These are phyloP conservation scores for Ogataea corticis DNA, from an alignment of 805 yeast species.

Conservation along the genomic window DNA sequence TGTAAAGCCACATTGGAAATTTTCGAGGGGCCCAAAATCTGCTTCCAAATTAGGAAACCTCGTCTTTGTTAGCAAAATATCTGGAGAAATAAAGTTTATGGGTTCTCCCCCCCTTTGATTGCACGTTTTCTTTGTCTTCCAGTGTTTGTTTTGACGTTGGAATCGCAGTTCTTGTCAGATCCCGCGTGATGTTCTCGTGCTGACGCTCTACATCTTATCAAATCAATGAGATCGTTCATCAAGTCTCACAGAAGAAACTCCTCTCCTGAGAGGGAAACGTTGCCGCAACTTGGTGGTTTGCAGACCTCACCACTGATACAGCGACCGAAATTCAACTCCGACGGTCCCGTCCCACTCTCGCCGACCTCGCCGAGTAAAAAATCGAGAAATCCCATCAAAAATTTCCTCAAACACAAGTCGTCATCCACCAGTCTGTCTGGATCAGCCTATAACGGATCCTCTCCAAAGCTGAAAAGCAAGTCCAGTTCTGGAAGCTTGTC, in stretches of 20 bases:
- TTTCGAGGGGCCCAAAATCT: not conserved
- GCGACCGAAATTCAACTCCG: conserved; percentile 10
- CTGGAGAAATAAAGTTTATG: too few relatives aligned
- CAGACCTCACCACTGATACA: conserved; percentile 10
- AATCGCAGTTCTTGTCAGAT: too few relatives aligned
- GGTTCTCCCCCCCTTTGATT: too few relatives aligned
- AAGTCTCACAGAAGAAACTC: conserved; percentile 31
- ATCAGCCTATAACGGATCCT: conserved; percentile 4
- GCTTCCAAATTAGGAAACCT: too few relatives aligned
- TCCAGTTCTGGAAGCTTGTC: conserved; percentile 15
- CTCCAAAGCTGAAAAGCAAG: conserved; percentile 16
- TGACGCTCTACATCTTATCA: not conserved
- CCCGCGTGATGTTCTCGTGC: not conserved
- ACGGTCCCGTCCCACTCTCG: conserved; percentile 8
- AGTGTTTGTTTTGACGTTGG: too few relatives aligned
- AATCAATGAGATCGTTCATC: conserved; percentile 33
- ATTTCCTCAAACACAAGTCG: conserved; percentile 27
- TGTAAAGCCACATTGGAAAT: too few relatives aligned
- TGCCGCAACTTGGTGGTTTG: conserved; percentile 8
- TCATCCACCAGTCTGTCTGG: conserved; percentile 18
- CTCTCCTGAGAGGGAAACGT: conserved; percentile 11
- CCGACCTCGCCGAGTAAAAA: conserved; percentile 22
- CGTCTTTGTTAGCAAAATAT: too few relatives aligned
- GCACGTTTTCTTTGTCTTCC: too few relatives aligned
- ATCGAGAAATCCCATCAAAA: conserved; percentile 28